A percentile compares a stretch with the other conserved stretches of the same genome.
phyloP scores from a whole-genome alignment of 2,329 filamentous ascomycete species.

The Podosphaera xanthii region DNA sequence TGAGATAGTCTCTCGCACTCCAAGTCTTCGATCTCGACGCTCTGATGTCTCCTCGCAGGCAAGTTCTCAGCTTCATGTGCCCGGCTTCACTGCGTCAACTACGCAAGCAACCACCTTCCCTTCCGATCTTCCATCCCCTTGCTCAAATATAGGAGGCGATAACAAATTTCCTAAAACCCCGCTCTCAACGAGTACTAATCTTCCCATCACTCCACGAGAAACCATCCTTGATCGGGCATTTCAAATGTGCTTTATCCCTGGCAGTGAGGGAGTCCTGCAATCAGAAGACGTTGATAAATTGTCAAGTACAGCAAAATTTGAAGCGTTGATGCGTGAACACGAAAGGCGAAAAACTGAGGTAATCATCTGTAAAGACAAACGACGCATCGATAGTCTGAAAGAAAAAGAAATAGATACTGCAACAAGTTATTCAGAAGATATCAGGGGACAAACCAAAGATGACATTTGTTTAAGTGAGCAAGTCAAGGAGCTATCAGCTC shows the following conservation, averaged over 20 bases:
- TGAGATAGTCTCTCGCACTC: slow-evolving; percentile 32
- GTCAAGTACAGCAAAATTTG: slow-evolving; percentile 40
- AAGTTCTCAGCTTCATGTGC: slow-evolving; percentile 20
- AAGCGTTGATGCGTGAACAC: slow-evolving; percentile 38
- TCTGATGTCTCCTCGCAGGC: slow-evolving; percentile 32
- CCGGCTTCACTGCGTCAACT: slow-evolving; percentile 21
- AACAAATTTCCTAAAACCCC: slow-evolving; percentile 31
- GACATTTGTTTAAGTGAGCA: slow-evolving; percentile 16
- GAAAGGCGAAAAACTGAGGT: slow-evolving; percentile 22
- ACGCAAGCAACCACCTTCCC: slow-evolving; percentile 29
- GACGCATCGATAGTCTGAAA: slow-evolving; percentile 13
- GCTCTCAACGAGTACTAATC: slow-evolving; percentile 15
- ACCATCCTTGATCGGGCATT: slow-evolving; percentile 47
- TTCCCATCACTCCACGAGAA: slow-evolving; percentile 29
- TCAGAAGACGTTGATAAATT: slow-evolving; percentile 34
- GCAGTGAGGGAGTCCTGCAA: slow-evolving; percentile 25
- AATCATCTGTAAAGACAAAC: slow-evolving; percentile 9
- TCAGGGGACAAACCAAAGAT: slow-evolving; percentile 15
- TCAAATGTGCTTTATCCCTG: slow-evolving; percentile 37
- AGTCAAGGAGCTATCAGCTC: slow-evolving; percentile 12
- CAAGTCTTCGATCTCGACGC: slow-evolving; percentile 35
- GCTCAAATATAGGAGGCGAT: slow-evolving; percentile 27
- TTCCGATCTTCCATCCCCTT: slow-evolving; percentile 34
- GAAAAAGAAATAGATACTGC: slow-evolving; percentile 19
- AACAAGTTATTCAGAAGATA: slow-evolving; percentile 7